phyloP scores from a whole-genome alignment of 768 basidiomycete genomes.

The Kwoniella pini region DNA sequence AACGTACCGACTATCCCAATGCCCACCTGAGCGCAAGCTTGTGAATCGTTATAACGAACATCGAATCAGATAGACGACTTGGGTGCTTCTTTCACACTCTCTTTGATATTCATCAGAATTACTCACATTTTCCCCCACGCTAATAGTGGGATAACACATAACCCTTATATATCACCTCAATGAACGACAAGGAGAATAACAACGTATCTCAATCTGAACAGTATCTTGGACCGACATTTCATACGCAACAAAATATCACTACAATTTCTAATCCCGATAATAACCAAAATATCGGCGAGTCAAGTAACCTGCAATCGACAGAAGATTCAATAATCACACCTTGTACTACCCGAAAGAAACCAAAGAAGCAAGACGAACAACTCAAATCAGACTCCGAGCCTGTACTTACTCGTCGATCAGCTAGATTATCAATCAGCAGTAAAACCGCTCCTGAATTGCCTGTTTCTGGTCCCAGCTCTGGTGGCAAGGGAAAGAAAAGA shows the following conservation, averaged over 20 bases:
- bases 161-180: neutral
- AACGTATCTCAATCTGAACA: neutral
- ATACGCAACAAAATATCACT: neutral
- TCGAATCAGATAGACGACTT: no score
- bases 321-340: neutral
- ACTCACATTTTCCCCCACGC: neutral
- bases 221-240: constrained; percentile 4
- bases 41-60: no score
- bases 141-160: constrained; percentile 1
- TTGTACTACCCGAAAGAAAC: constrained; percentile 14
- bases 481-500: constrained; percentile 35
- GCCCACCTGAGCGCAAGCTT: no score
- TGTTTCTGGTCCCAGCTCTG: constrained; percentile 6
- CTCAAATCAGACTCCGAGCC: neutral
- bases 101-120: neutral
- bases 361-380: constrained; percentile 7
- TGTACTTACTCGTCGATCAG: constrained; percentile 28
- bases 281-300: constrained; percentile 3
- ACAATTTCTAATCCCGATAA: neutral
- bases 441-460: constrained; percentile 5
- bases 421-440: constrained; percentile 23
- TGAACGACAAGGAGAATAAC: constrained; percentile 15
- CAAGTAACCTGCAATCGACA: neutral
- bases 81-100: no score
- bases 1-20: no score